Conservation (phyloP, 2,329 filamentous ascomycete genomes). For the Neoarthrinium moseri region DNA sequence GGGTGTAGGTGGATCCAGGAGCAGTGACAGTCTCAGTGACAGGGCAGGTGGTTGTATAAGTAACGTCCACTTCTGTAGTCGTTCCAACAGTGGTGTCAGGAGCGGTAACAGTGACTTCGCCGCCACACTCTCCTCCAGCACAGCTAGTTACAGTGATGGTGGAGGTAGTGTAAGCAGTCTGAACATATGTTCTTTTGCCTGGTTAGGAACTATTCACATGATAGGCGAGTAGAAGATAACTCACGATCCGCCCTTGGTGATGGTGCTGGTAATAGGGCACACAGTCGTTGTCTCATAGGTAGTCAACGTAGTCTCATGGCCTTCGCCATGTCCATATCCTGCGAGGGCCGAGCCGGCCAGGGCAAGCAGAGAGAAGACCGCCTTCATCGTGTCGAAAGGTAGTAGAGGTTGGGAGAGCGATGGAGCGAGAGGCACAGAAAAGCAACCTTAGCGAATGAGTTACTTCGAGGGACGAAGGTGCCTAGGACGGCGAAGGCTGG, state of each 20-base stretch:
- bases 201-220: constrained; percentile 14
- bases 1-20: constrained; percentile 34
- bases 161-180: constrained; percentile 42
- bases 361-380: constrained; percentile 20
- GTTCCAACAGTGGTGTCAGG: constrained; percentile 35
- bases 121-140: constrained; percentile 32
- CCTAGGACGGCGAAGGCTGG: background rate
- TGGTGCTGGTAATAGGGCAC: constrained; percentile 33
- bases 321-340: constrained; percentile 7
- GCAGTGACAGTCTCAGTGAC: constrained; percentile 34
- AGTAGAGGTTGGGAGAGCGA: constrained; percentile 6
- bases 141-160: constrained; percentile 41
- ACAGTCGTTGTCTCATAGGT: constrained; percentile 35
- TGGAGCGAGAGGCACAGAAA: constrained; percentile 11
- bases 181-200: constrained; percentile 35
- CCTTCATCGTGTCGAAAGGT: constrained; percentile 24
- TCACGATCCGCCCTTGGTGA: constrained; percentile 38
- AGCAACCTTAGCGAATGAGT: constrained; percentile 32
- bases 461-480: constrained; percentile 17
- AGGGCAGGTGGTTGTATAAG: constrained; percentile 37
- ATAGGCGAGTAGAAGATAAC: constrained; percentile 18
- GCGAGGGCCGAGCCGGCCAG: constrained; percentile 25
- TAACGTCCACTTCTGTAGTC: constrained; percentile 34
- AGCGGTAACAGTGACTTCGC: constrained; percentile 31
- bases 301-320: constrained; percentile 17